Conservation (phyloP, 2,329 filamentous ascomycete species). For the Claviceps sp. region DNA sequence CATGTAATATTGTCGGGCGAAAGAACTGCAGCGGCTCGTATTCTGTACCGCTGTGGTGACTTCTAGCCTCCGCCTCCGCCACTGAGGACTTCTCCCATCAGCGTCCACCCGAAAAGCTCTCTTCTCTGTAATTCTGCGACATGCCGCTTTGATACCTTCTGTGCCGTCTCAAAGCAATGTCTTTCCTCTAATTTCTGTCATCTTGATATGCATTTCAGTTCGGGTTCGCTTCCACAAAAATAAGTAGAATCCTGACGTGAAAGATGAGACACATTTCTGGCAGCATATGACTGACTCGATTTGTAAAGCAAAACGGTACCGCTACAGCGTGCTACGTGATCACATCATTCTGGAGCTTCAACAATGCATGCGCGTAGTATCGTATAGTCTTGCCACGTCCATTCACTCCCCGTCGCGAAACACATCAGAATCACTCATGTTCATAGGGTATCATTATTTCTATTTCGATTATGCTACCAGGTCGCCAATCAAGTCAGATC, state of each 20-base stretch:
- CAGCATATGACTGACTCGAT: background rate
- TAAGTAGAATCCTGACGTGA: no score
- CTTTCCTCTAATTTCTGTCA: background rate
- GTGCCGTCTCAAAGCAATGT: background rate
- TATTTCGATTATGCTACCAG: background rate
- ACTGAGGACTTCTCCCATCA: no score
- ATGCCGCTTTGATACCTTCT: background rate
- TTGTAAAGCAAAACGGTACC: background rate
- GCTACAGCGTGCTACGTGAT: background rate
- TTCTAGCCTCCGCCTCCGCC: no score
- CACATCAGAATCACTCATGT: background rate
- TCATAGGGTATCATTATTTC: constrained; percentile 5
- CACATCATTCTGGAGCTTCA: background rate
- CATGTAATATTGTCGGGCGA: no score
- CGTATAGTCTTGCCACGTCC: background rate
- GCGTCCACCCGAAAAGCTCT: background rate
- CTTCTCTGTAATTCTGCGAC: background rate
- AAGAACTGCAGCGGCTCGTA: no score
- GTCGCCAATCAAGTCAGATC: background rate
- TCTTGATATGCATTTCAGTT: background rate
- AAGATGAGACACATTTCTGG: no score
- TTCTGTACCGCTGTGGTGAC: no score
- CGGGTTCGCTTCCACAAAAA: background rate
- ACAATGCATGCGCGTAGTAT: background rate
- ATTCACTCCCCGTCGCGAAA: background rate